A percentile compares a stretch with the other conserved stretches of the same genome.
Evolutionary conservation across 108 stramenopile genomes (phyloP).

Genomic region (Fistulifera solaris): DNA sequence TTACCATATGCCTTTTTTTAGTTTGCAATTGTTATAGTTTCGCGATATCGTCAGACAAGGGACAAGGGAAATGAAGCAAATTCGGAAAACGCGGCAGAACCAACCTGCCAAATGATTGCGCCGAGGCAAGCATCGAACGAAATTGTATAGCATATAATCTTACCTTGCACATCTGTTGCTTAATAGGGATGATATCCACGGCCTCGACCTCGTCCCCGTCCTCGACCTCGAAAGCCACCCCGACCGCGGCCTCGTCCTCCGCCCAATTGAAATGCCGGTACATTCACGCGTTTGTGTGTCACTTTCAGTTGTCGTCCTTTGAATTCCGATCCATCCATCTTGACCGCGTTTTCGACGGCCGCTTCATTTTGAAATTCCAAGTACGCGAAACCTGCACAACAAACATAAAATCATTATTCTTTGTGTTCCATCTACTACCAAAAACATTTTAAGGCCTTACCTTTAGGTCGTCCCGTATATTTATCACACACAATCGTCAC

Average conservation of each 20-base stretch:
- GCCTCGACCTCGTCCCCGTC: conserved; percentile 20
- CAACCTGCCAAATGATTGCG: too few relatives aligned
- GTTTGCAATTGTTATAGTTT: too few relatives aligned
- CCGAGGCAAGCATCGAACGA: too few relatives aligned
- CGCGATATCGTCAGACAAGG: too few relatives aligned
- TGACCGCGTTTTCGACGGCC: conserved; percentile 87
- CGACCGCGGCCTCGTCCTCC: conserved; percentile 12
- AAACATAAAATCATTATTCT: too few relatives aligned
- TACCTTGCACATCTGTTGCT: too few relatives aligned
- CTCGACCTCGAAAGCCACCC: conserved; percentile 16
- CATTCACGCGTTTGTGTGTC: conserved; percentile 78
- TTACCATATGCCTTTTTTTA: too few relatives aligned
- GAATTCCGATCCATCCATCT: conserved; percentile 90
- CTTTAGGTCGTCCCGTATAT: conserved; percentile 88
- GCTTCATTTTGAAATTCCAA: conserved; percentile 78
- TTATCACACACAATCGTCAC: conserved; percentile 98
- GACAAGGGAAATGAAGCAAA: too few relatives aligned
- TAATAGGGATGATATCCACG: conserved; percentile 52
- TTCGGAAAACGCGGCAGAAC: too few relatives aligned
- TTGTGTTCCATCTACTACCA: too few relatives aligned
- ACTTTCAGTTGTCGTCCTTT: conserved; percentile 94
- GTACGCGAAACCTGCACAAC: conserved; percentile 75
- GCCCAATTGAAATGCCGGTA: conserved; percentile 37
- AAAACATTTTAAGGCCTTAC: too few relatives aligned
- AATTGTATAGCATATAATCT: too few relatives aligned